Evolutionary conservation across 805 yeast genomes (phyloP), one percentile per base, ranked within the genome.

Genomic region (Lipomyces kockii): DNA sequence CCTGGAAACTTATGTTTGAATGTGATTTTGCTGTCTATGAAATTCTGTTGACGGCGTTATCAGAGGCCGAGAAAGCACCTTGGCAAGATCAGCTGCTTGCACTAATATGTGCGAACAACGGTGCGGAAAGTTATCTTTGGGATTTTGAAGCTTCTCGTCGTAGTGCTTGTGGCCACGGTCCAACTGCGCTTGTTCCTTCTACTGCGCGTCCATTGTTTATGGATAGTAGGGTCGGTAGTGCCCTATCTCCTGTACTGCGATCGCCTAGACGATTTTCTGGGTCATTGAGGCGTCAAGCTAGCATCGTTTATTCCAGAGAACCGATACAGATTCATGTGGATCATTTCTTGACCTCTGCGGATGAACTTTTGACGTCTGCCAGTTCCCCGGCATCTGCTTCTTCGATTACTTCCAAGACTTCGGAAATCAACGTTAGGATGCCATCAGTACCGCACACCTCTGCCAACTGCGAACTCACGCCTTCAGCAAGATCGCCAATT

Each of bases 1-100:
- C 72, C 3, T 69, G 64, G 58, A 70, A 70, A 32, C 46, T 70
- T 22, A 54, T 61, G 34, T 71, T 71, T 58, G 71, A 70, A 57
- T 53, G 59, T 29, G 65, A 55, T 14, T 66, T 64, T 35, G 69
- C 58, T 2, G 58, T 64, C 4, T 71, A 53, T 32, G 73, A 71
- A 60, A 27, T 71, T 11, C 37, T 69, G 52, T 39, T 70, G 27
- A 71, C 73, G 22, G 68, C 73, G 25, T 58, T 61, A 51, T 58
- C 64, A 4, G n/a, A n/a, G 17, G 60, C 53, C 2, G 73, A 71
- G 60, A 61, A 60, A 27, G 52, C 37, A 5, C 34, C 43, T 12
- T 71, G 73, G 73, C 25, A 43, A 7, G 62, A 62, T 27, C 60
- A 66, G 14, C 57, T 69, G 7, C 11, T 39, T 27, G 27, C 60